Evolutionary conservation across 306 rosid genomes (phyloP).

Genomic region (Myrica gale): DNA sequence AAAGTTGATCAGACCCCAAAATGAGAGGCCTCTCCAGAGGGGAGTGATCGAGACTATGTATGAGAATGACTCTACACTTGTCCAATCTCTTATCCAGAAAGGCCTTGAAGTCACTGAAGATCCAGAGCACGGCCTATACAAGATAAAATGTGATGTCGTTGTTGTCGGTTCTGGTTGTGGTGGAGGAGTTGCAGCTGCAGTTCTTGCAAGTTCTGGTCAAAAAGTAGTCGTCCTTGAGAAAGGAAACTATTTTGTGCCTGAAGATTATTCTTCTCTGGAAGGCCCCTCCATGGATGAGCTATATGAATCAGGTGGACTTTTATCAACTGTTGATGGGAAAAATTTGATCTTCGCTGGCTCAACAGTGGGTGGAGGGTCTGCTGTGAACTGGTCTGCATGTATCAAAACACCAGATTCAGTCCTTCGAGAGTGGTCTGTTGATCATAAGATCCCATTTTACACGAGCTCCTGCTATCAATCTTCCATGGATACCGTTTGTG

Average conservation of each 20-base stretch:
- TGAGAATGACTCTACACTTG: constrained; percentile 48
- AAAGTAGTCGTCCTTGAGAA: constrained; percentile 81
- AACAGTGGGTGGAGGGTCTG: constrained; percentile 95
- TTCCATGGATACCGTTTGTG: constrained; percentile 77
- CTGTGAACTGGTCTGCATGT: constrained; percentile 90
- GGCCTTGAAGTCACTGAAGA: constrained; percentile 67
- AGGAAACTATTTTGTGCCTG: constrained; percentile 74
- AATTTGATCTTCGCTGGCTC: constrained; percentile 76
- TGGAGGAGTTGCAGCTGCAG: constrained; percentile 97
- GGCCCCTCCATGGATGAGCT: constrained; percentile 73
- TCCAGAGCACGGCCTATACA: constrained; percentile 37
- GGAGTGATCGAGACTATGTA: constrained; percentile 65
- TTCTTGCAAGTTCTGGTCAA: constrained; percentile 73
- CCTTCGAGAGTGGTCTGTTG: constrained; percentile 69
- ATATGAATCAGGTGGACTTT: constrained; percentile 64
- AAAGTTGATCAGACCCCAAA: constrained; percentile 27
- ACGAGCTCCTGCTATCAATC: constrained; percentile 55
- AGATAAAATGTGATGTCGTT: constrained; percentile 83
- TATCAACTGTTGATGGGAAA: constrained; percentile 66
- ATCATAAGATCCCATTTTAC: constrained; percentile 59
- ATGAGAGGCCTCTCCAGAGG: constrained; percentile 71
- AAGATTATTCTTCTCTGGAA: constrained; percentile 82
- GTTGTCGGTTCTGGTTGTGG: constrained; percentile 91
- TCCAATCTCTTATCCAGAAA: constrained; percentile 53
- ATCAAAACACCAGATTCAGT: constrained; percentile 73